A percentile compares a stretch with the other conserved stretches of the same genome.
These are phyloP conservation scores for Eragrostis tef DNA, from an alignment of 202 grass and related monocot species.

Conservation along the genomic window DNA sequence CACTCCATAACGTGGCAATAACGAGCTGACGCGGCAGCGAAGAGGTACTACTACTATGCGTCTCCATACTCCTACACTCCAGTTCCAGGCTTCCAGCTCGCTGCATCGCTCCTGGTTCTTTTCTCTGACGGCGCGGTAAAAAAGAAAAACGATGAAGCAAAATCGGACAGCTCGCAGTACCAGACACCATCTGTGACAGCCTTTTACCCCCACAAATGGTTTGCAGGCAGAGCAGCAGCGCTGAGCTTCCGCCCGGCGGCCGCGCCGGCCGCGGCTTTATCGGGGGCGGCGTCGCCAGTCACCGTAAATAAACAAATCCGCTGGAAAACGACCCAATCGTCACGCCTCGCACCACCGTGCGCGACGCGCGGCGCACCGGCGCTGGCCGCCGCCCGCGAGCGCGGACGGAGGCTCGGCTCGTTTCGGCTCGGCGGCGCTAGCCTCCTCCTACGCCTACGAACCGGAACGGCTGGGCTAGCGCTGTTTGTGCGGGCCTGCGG, in stretches of 20 bases:
- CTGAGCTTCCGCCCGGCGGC: constrained; percentile 40
- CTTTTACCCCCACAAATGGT: constrained; percentile 7
- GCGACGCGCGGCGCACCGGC: no score
- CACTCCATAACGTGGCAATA: not conserved
- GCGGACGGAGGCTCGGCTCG: not conserved
- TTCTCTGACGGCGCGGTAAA: not conserved
- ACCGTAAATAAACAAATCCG: not conserved
- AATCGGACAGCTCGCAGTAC: not conserved
- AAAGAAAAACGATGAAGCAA: not conserved
- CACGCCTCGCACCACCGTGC: not conserved
- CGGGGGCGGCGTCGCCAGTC: constrained; percentile 33
- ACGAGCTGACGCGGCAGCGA: not conserved
- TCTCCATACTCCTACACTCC: not conserved
- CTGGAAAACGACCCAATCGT: not conserved
- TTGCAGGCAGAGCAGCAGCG: not conserved
- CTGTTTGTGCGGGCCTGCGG: not conserved
- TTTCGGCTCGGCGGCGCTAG: not conserved
- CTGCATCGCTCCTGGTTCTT: not conserved
- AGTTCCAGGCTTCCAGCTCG: not conserved
- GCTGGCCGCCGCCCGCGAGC: not conserved
- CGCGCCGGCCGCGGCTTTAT: constrained; percentile 53
- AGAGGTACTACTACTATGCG: not conserved
- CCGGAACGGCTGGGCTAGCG: not conserved
- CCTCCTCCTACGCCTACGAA: no score
- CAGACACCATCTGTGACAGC: constrained; percentile 13